phyloP scores from a whole-genome alignment of 805 yeast genomes.

The Wickerhamomyces chaumierensis region DNA sequence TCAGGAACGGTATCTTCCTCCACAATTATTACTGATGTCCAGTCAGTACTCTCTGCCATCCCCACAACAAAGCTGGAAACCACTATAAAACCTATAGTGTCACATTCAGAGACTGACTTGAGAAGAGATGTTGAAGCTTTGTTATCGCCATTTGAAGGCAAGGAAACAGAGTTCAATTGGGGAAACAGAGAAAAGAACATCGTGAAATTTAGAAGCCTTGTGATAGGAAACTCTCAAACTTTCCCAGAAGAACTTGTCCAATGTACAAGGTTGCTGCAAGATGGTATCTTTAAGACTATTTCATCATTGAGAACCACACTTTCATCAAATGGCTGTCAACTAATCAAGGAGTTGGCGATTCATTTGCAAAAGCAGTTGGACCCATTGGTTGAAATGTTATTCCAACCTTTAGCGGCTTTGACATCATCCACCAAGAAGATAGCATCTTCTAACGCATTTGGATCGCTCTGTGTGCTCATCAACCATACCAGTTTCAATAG shows the following conservation, averaged over 20 bases:
- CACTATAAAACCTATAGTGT: conserved; percentile 4
- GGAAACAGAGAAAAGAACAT: conserved; percentile 52
- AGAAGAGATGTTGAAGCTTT: conserved; percentile 18
- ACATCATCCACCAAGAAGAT: conserved; percentile 29
- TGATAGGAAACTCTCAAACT: conserved; percentile 46
- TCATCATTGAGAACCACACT: conserved; percentile 77
- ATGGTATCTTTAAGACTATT: conserved; percentile 54
- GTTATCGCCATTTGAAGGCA: conserved; percentile 41
- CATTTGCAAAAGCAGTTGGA: conserved; percentile 19
- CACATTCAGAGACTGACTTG: conserved; percentile 12
- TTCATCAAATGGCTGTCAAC: conserved; percentile 61
- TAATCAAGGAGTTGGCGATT: conserved; percentile 51
- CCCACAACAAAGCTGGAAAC: conserved; percentile 14
- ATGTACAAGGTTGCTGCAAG: conserved; percentile 29
- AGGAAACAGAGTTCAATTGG: conserved; percentile 92
- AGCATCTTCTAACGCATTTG: conserved; percentile 22
- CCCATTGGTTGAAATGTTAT: conserved; percentile 23
- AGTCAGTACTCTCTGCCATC: conserved; percentile 8
- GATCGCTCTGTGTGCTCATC: conserved; percentile 37
- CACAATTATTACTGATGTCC: conserved; percentile 3
- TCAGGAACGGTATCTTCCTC: no score
- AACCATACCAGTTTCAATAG: conserved; percentile 41
- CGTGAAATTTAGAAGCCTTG: conserved; percentile 40
- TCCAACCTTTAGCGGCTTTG: conserved; percentile 20
- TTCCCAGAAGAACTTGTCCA: conserved; percentile 26